A percentile compares a stretch with the other conserved stretches of the same genome.
Evolutionary conservation across 1,284 basidiomycete genomes (phyloP).

Genomic region (Leccinum cinnamomeum): DNA sequence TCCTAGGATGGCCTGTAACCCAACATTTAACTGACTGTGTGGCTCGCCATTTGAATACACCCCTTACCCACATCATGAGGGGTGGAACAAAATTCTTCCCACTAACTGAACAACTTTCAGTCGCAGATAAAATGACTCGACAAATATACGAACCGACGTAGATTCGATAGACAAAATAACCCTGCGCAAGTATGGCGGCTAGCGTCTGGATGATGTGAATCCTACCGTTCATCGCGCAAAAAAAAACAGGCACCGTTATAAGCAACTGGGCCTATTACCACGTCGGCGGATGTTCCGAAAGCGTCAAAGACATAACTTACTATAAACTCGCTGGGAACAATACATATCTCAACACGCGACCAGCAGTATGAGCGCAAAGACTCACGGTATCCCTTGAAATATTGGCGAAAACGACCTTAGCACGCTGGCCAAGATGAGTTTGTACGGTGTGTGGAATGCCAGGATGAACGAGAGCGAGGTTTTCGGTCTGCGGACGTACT

Average conservation of each 20-base stretch:
- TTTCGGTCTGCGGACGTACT: not conserved
- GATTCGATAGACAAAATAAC: slow-evolving; percentile 19
- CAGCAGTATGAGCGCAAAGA: not conserved
- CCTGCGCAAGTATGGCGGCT: slow-evolving; percentile 2
- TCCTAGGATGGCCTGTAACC: not conserved
- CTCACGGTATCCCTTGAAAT: slow-evolving; percentile 2
- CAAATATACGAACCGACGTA: slow-evolving; percentile 9
- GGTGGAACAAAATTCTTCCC: not conserved
- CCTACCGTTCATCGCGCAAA: not conserved
- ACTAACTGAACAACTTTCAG: not conserved
- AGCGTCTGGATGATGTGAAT: slow-evolving; percentile 6
- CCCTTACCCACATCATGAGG: not conserved
- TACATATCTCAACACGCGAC: not conserved
- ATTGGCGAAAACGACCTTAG: not conserved
- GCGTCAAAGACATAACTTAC: slow-evolving; percentile 7
- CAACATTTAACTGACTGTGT: not conserved
- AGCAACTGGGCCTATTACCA: slow-evolving; percentile 11
- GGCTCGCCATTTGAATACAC: not conserved
- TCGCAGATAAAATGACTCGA: not conserved
- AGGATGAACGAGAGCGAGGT: not conserved
- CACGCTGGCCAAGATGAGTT: slow-evolving; percentile 13
- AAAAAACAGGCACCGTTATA: not conserved
- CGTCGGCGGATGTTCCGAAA: not conserved
- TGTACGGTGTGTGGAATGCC: slow-evolving; percentile 10
- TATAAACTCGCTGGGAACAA: slow-evolving; percentile 15